phyloP scores from a whole-genome alignment of 2,329 filamentous ascomycete genomes.

The Fusarium gaditjirri region DNA sequence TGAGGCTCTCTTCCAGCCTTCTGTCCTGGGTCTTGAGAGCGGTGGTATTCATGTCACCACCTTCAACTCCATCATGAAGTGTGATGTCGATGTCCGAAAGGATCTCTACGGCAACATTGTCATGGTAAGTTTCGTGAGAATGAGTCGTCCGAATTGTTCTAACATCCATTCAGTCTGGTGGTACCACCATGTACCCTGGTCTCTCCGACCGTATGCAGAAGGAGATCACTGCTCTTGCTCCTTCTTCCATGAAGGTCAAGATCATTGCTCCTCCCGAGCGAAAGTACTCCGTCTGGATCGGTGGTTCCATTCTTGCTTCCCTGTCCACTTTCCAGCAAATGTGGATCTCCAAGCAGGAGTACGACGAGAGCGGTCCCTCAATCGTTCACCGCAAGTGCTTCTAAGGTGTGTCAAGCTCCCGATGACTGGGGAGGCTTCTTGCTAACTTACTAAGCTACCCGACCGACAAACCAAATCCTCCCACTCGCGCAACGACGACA shows the following conservation, averaged over 20 bases:
- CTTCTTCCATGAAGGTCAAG: slow-evolving; percentile 99
- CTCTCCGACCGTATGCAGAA: slow-evolving; percentile 99
- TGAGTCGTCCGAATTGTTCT: slow-evolving; percentile 36
- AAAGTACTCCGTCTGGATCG: slow-evolving; percentile 99
- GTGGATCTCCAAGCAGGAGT: slow-evolving; percentile 99
- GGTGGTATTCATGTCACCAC: slow-evolving; percentile 99
- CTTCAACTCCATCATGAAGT: slow-evolving; percentile 99
- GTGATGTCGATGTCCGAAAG: slow-evolving; percentile 99
- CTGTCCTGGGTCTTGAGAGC: slow-evolving; percentile 96
- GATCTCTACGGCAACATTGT: slow-evolving; percentile 99
- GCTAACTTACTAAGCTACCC: slow-evolving; percentile 47
- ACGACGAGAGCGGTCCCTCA: slow-evolving; percentile 99
- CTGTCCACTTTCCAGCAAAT: slow-evolving; percentile 99
- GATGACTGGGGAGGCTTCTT: neutral
- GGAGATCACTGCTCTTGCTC: slow-evolving; percentile 99
- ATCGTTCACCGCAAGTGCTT: slow-evolving; percentile 99
- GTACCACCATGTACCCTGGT: slow-evolving; percentile 99
- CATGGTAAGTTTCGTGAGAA: slow-evolving; percentile 78
- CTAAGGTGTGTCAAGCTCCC: slow-evolving; percentile 73
- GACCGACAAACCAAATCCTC: slow-evolving; percentile 49
- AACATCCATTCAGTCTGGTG: slow-evolving; percentile 81
- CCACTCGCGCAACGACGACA: slow-evolving; percentile 51
- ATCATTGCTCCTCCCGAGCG: slow-evolving; percentile 99
- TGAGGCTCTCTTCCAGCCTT: slow-evolving; percentile 99
- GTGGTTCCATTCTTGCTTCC: slow-evolving; percentile 99